Percentiles rank a stretch among this genome's conserved stretches.
These are phyloP conservation scores for Nothophytophthora sp. DNA, from an alignment of 352 stramenopile species.

Conservation along the genomic window DNA sequence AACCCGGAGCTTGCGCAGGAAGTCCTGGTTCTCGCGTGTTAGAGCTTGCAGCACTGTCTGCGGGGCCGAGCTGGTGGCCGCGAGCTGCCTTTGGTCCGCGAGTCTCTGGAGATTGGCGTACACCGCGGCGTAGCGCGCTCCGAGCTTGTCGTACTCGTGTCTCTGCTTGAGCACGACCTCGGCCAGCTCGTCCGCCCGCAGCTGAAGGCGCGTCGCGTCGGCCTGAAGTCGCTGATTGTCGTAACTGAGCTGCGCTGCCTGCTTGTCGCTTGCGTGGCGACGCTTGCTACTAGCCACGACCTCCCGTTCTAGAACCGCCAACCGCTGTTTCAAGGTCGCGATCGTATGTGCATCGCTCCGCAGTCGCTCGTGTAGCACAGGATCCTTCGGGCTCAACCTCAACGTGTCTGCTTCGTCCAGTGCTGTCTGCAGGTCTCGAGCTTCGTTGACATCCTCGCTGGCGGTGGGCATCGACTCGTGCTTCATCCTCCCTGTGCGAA, in stretches of 20 bases:
- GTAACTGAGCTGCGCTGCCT: conserved; percentile 28
- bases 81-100: conserved; percentile 30
- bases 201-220: conserved; percentile 38
- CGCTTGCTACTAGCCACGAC: conserved; percentile 19
- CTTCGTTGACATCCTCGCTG: neutral
- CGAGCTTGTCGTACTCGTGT: conserved; percentile 71
- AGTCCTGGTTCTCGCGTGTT: conserved; percentile 71
- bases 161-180: conserved; percentile 48
- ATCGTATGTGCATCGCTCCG: conserved; percentile 42
- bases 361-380: conserved; percentile 22
- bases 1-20: conserved; percentile 60
- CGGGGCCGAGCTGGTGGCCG: conserved; percentile 10
- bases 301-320: conserved; percentile 51
- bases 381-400: conserved; percentile 8
- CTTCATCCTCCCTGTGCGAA: conserved; percentile 36
- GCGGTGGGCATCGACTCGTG: conserved; percentile 4
- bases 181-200: conserved; percentile 48
- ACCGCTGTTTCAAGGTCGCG: conserved; percentile 42
- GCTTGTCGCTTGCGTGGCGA: conserved; percentile 39
- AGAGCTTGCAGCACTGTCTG: conserved; percentile 60
- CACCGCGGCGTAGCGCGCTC: conserved; percentile 50
- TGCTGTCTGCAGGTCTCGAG: neutral
- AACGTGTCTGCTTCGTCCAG: neutral
- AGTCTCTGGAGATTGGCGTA: conserved; percentile 66
- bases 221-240: conserved; percentile 43